Evolutionary conservation across 1,284 basidiomycete genomes (phyloP).

Genomic region (Psilocybe mexicana): DNA sequence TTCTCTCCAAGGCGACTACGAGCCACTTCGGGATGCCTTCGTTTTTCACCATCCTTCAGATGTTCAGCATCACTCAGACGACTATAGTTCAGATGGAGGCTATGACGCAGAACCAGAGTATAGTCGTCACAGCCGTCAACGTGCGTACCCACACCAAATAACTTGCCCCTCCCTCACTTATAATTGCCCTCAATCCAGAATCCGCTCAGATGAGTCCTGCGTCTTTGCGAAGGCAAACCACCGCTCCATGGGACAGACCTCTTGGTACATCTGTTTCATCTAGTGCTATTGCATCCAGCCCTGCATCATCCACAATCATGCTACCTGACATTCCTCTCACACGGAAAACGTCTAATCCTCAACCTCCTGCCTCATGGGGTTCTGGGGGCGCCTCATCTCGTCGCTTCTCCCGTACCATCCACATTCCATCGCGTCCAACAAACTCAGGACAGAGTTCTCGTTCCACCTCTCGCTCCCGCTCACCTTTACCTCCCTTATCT

Average conservation of each 20-base stretch:
- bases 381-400: slow-evolving; percentile 57
- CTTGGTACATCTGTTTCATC: slow-evolving; percentile 50
- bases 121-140: slow-evolving; percentile 69
- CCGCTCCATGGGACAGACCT: slow-evolving; percentile 67
- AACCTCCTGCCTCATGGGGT: slow-evolving; percentile 56
- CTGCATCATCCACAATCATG: slow-evolving; percentile 54
- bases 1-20: slow-evolving; percentile 52
- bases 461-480: slow-evolving; percentile 93
- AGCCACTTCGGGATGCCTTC: slow-evolving; percentile 60
- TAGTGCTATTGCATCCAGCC: slow-evolving; percentile 53
- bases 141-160: slow-evolving; percentile 59
- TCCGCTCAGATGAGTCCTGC: slow-evolving; percentile 65
- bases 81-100: slow-evolving; percentile 74
- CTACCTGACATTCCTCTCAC: slow-evolving; percentile 64
- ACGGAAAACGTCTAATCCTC: slow-evolving; percentile 55
- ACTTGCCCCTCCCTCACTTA: slow-evolving; percentile 39
- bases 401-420: slow-evolving; percentile 78
- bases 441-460: slow-evolving; percentile 86
- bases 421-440: slow-evolving; percentile 67
- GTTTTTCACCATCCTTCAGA: slow-evolving; percentile 57
- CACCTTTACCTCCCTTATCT: slow-evolving; percentile 82
- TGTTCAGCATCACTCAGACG: slow-evolving; percentile 61
- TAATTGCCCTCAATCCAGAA: slow-evolving; percentile 58
- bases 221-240: slow-evolving; percentile 65
- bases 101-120: slow-evolving; percentile 75